These are phyloP conservation scores for Oleoguttula mirabilis DNA, from an alignment of 495 filamentous ascomycete genomes.

Conservation along the genomic window DNA sequence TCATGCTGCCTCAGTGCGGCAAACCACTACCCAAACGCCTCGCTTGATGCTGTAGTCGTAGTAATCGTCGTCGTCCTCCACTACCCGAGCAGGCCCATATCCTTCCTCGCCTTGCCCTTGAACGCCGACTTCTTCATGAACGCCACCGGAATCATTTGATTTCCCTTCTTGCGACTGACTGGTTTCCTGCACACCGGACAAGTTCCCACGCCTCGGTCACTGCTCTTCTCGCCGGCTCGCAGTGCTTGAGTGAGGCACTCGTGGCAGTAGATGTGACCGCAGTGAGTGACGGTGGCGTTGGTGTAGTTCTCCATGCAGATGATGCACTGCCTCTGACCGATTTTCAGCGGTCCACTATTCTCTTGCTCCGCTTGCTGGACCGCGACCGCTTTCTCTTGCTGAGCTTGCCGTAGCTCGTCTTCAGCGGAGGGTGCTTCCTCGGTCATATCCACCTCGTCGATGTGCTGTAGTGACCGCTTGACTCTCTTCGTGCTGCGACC, in stretches of 20 bases:
- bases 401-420: slow-evolving; percentile 38
- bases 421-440: slow-evolving; percentile 36
- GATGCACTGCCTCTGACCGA: slow-evolving; percentile 56
- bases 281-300: slow-evolving; percentile 65
- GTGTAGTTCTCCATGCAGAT: slow-evolving; percentile 75
- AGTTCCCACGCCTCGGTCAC: slow-evolving; percentile 21
- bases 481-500: neutral
- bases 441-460: slow-evolving; percentile 51
- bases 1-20: too few species aligned
- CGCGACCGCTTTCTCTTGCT: slow-evolving; percentile 37
- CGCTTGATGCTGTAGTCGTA: too few species aligned
- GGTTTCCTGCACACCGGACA: slow-evolving; percentile 31
- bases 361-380: slow-evolving; percentile 29
- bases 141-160: slow-evolving; percentile 24
- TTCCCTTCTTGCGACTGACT: slow-evolving; percentile 20
- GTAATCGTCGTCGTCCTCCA: too few species aligned
- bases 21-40: slow-evolving; percentile 48
- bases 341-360: slow-evolving; percentile 36
- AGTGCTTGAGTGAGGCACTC: slow-evolving; percentile 67
- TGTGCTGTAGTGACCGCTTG: slow-evolving; percentile 6
- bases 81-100: too few species aligned
- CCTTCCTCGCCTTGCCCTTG: slow-evolving; percentile 9
- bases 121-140: slow-evolving; percentile 26
- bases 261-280: slow-evolving; percentile 80
- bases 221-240: slow-evolving; percentile 43